Base-by-base conservation (phyloP, 352 stramenopile species). In the Pythium monospermum region DNA sequence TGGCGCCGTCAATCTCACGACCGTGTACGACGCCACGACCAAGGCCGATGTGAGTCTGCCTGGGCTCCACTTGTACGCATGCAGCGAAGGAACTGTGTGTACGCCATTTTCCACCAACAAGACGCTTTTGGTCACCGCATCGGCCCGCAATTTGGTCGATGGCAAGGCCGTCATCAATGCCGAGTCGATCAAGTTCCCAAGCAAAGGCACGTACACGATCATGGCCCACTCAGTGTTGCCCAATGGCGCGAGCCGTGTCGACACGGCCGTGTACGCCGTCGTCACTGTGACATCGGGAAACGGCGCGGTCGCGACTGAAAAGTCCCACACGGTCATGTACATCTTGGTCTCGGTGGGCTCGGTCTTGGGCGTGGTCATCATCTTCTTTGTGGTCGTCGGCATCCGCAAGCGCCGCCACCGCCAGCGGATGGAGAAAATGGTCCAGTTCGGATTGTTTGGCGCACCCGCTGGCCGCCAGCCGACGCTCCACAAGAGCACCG, bases 191-290 rank as follows among this genome's bases (percentile, higher is more conserved):
- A 66, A 40, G 35, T 64, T 87, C 18, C 52, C 65, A 4, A 54
- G 23, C 12, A 45, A 65, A 49, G 76, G 73, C 37, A 75, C 67
- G 38, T 84, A 76, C 49, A 71, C 65, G 30, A 31, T 87, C 18
- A 61, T 85, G 36, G 71, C 61, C 5, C 63, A 76, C 46, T 60
- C 51, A 7, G 65, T 72, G 23, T 56, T 85, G 27, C 66, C 71
- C 10, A 83, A 75, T 38, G 68, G 69, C n/a, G 67, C 41, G 8
- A 41, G 64, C 8, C 71, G 71, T 2, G 53, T 85, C 12, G 76
- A 84, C 36, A 61, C 67, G 6, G 64, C 66, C 2, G 62, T 69
- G 19, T 72, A 76, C 51, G 59, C 64, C n/a, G 53, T 39, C 4
- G 49, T 84, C 21, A 53, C 49, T 1, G 73, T 80, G 23, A 49